These are phyloP conservation scores for Helianthus annuus DNA, from an alignment of 129 eudicot species.

Conservation along the genomic window DNA sequence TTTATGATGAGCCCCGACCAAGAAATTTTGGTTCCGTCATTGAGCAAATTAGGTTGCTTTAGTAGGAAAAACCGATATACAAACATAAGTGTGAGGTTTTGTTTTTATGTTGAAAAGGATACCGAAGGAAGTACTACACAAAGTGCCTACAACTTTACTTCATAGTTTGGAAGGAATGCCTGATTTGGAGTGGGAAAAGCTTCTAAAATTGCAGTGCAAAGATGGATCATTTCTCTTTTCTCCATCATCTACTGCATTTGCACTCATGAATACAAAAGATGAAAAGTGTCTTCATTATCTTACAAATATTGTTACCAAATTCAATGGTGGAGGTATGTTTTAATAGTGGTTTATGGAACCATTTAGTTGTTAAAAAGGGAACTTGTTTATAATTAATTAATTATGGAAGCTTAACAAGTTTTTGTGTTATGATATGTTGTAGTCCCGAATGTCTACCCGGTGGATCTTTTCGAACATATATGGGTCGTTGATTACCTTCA, in stretches of 20 bases:
- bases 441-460: slow-evolving; percentile 96
- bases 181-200: slow-evolving; percentile 81
- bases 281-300: slow-evolving; percentile 70
- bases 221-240: slow-evolving; percentile 97
- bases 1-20: too few relatives aligned
- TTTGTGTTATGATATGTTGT: slow-evolving; percentile 14
- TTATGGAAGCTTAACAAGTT: slow-evolving; percentile 12
- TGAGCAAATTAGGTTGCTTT: slow-evolving; percentile 8
- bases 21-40: too few relatives aligned
- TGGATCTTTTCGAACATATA: slow-evolving; percentile 88
- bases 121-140: slow-evolving; percentile 76
- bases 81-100: slow-evolving; percentile 5
- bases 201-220: slow-evolving; percentile 56
- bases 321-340: slow-evolving; percentile 84
- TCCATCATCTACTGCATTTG: slow-evolving; percentile 97
- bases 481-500: slow-evolving; percentile 77
- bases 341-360: slow-evolving; percentile 1
- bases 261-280: slow-evolving; percentile 86
- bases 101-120: slow-evolving; percentile 49
- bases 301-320: slow-evolving; percentile 56
- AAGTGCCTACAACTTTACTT: slow-evolving; percentile 85
- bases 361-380: slow-evolving; percentile 5
- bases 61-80: background rate
- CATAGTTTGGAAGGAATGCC: slow-evolving; percentile 95
- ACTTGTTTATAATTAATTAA: slow-evolving; percentile 8